Conservation (phyloP, 768 basidiomycete genomes). For the Psilocybe tampanensis region DNA sequence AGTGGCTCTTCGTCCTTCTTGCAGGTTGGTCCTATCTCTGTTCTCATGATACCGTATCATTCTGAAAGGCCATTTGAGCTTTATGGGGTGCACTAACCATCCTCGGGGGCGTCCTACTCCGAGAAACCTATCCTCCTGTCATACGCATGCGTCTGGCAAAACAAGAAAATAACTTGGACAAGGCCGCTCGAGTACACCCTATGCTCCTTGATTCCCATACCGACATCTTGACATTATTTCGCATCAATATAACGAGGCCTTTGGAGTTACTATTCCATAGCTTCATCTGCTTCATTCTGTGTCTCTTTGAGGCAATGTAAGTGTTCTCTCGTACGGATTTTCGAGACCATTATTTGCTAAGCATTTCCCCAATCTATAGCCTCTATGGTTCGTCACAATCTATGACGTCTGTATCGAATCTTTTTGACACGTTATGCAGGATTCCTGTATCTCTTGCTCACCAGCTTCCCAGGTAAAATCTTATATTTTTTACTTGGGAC, state of each 20-base stretch:
- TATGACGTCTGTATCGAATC: too few relatives aligned
- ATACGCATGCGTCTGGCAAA: constrained; percentile 52
- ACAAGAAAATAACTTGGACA: constrained; percentile 45
- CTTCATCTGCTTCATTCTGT: constrained; percentile 71
- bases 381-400: not conserved
- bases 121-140: constrained; percentile 77
- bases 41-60: not conserved
- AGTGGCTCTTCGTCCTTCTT: constrained; percentile 62
- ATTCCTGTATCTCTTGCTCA: constrained; percentile 49
- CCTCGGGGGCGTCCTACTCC: constrained; percentile 60
- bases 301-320: constrained; percentile 70
- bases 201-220: constrained; percentile 27
- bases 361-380: not conserved
- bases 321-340: constrained; percentile 26
- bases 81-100: constrained; percentile 45
- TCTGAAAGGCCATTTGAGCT: constrained; percentile 21
- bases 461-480: constrained; percentile 67
- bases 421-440: too few relatives aligned
- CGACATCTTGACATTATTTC: constrained; percentile 44
- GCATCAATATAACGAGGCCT: constrained; percentile 63
- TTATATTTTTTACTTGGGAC: constrained; percentile 19
- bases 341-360: not conserved
- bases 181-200: constrained; percentile 31
- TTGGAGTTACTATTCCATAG: constrained; percentile 58
- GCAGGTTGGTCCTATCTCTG: constrained; percentile 28